Base-by-base conservation (phyloP, 176 grass and related monocot genomes). In the Aegilops bicornis region DNA sequence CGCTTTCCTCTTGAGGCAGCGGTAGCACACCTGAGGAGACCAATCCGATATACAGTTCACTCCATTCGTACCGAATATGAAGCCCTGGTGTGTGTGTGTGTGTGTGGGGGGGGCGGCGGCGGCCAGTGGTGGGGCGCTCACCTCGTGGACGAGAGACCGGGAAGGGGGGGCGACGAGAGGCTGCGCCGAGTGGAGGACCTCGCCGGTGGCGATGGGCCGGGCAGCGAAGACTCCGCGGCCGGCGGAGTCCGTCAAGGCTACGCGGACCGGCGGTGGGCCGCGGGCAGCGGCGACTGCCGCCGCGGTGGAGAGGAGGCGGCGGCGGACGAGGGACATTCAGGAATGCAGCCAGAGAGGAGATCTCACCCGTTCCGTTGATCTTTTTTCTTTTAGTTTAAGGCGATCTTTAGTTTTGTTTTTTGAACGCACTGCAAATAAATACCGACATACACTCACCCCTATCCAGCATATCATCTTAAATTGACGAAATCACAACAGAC, bases 211-310 rank as follows among this genome's bases (percentile, higher is more conserved):
- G 56, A 95, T 83, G 20, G 79, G 25, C 5, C 96, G 90, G 22
- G 90, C 88, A 56, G 96, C 96, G 71, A 98, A 94, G 52, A 98
- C 88, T 35, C 96, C 93, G 47, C 91, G 89, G 24, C 96, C 91
- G 7, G 90, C 87, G 7, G 93, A 88, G 16, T 90, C 86, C 67
- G 96, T 98, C 23, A 88, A 61, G 0, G 84, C 82, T 1, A 98
- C 87, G 40, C 88, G 88, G 76, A 98, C 92, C 45, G 93, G 96
- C 22, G 88, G 96, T 2, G 93, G 73, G 22, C 82, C 59, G 37
- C 76, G 80, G 36, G 9, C 31, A 68, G 83, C 42, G 61, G 35
- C 63, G 8, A 24, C 68, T 19, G 75, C 40, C 15, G 76, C 36
- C 4, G 79, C 37, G 36, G 35, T 80, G 50, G 22, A 56, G 79